Percentiles rank a stretch among this genome's conserved stretches.
These are phyloP conservation scores for Zasmidium angulare DNA, from an alignment of 2,329 filamentous ascomycete genomes.

Conservation along the genomic window DNA sequence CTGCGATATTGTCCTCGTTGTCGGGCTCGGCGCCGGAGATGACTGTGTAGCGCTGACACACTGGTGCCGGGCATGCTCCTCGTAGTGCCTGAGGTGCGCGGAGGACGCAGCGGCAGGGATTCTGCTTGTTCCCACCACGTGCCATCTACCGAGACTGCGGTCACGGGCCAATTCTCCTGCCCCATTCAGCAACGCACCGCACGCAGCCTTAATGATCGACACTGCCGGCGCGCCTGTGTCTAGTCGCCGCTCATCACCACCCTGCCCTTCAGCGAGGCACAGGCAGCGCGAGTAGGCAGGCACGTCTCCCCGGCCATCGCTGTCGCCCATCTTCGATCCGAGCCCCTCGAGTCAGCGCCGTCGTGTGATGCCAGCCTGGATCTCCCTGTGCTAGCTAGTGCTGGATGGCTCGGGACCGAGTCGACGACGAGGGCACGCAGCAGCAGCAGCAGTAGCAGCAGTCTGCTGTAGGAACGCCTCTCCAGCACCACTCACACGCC, in stretches of 20 bases:
- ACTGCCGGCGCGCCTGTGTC: not conserved
- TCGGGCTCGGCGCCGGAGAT: constrained; percentile 2
- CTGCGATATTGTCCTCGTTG: not conserved
- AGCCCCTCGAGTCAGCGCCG: not conserved
- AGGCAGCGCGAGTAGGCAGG: not conserved
- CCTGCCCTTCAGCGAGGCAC: too few species aligned
- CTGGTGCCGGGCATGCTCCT: not conserved
- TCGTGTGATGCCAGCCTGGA: not conserved
- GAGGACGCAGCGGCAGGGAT: constrained; percentile 11
- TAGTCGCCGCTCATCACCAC: not conserved
- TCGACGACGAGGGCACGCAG: not conserved
- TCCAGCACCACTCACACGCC: not conserved
- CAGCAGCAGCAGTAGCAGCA: not conserved
- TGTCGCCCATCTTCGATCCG: not conserved
- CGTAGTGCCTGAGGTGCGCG: not conserved
- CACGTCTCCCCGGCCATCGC: not conserved
- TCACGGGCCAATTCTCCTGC: constrained; percentile 4
- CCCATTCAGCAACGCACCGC: constrained; percentile 10
- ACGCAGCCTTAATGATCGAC: constrained; percentile 12
- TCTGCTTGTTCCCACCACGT: constrained; percentile 13
- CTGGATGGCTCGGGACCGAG: not conserved
- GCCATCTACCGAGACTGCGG: constrained; percentile 7
- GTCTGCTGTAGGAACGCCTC: not conserved
- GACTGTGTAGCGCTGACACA: constrained; percentile 1
- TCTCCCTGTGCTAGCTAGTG: not conserved